Evolutionary conservation across 106 monocot species (phyloP).

Genomic region (Dioscorea dumetorum): DNA sequence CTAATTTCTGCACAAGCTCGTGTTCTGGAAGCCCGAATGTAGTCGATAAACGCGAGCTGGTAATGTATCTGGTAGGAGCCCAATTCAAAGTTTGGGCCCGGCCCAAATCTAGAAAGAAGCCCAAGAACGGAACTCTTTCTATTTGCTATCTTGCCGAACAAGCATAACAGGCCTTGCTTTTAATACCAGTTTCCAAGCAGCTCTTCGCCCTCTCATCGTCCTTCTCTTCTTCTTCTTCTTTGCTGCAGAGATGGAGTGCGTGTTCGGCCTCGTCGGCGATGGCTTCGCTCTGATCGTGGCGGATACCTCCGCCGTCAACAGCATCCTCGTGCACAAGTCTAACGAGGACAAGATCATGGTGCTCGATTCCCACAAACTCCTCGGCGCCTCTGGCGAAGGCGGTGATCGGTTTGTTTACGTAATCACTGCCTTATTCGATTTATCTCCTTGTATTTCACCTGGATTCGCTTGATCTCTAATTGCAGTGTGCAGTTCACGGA

Average conservation of each 20-base stretch:
- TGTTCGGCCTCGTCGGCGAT: conserved; percentile 75
- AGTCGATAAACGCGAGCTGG: neutral
- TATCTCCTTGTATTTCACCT: neutral
- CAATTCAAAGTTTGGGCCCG: too few relatives aligned
- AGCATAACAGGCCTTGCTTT: neutral
- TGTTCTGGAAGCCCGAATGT: too few relatives aligned
- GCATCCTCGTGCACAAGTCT: conserved; percentile 83
- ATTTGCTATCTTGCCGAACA: neutral
- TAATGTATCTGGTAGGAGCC: too few relatives aligned
- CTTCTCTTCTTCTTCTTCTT: neutral
- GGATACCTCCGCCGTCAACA: conserved; percentile 68
- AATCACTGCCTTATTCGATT: neutral
- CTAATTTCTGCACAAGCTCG: neutral
- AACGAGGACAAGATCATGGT: conserved; percentile 92
- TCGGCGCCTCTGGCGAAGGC: conserved; percentile 79
- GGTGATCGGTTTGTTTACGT: conserved; percentile 53
- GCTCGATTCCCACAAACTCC: conserved; percentile 90
- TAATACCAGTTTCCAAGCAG: neutral
- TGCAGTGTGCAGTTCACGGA: conserved; percentile 95
- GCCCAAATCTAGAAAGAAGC: neutral
- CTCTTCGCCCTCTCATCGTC: neutral
- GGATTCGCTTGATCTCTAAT: conserved; percentile 7
- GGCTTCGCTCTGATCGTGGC: conserved; percentile 35
- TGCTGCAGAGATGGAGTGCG: conserved; percentile 60
- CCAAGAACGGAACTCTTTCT: neutral